Evolutionary conservation across 192 early-diverging fungal genomes (phyloP), one percentile per base, ranked within the genome.

Genomic region (Coemansia sp.): DNA sequence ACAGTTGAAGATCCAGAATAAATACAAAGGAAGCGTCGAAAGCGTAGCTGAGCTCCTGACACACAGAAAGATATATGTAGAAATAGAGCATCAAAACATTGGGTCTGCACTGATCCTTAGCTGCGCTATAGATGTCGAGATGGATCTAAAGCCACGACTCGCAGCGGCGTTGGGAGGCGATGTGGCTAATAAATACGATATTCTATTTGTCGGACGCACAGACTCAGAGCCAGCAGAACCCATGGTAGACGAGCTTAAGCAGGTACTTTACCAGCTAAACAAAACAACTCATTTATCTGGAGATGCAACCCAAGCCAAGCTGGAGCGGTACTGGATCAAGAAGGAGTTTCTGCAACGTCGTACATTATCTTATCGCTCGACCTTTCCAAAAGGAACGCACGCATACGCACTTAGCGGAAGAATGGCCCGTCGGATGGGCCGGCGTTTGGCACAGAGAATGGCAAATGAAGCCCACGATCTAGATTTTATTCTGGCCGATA

Each of bases 401-500:
- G 77, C 68, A 0, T 79, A 79, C 45, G 77, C 72, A 3, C 21
- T 79, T 4, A 68, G 49, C 49, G 40, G 48, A 5, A 63, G 54
- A 0, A 73, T 67, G 55, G 72, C 72, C 13, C 57, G 57, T 13
- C 61, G 65, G 1, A 32, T 79, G 43, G 18, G 61, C 37, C 60
- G 52, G 0, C 58, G 71, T 5, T 21, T 73, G 37, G 9, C 21
- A 54, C 59, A 16, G 21, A 47, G 60, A 16, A 67, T 73, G 76
- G 16, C 21, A 39, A 54, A 37, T 3, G 68, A 67, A n/a, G 15
- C 45, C 3, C 64, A 67, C 42, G 65, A 66, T 22, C 61, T 78
- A 37, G 68, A 79, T 39, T 71, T 26, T 62, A 61, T 71, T 47
- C n/a, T 79, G 52, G 72, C 72, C 0, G 72, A 74, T 57, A 41